Percentiles rank a stretch among this genome's conserved stretches.
Evolutionary conservation across 805 yeast genomes (phyloP).

Genomic region (Isabelozyma pseudorhagii): DNA sequence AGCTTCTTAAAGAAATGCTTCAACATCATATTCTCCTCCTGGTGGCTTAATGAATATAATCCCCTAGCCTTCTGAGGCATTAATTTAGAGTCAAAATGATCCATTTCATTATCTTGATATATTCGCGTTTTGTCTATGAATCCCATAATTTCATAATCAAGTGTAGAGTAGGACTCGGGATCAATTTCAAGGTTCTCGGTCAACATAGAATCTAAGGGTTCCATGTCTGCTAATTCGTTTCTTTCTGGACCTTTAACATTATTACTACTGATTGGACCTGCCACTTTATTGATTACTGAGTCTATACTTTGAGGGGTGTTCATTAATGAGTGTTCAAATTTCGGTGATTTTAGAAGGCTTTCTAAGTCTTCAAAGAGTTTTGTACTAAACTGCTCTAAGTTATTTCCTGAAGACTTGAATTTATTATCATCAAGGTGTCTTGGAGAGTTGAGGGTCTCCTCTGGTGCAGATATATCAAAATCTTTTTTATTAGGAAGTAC

Average conservation of each 20-base stretch:
- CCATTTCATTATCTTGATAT: background rate
- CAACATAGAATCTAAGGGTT: background rate
- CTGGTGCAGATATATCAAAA: background rate
- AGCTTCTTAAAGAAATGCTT: slow-evolving; percentile 55
- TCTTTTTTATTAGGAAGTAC: no score
- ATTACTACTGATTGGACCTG: background rate
- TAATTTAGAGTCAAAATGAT: background rate
- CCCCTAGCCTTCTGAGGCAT: background rate
- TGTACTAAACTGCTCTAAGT: slow-evolving; percentile 18
- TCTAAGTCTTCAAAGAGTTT: slow-evolving; percentile 25
- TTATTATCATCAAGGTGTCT: background rate
- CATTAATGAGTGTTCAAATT: background rate
- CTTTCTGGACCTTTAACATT: background rate
- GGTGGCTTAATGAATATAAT: slow-evolving; percentile 24
- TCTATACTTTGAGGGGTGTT: background rate
- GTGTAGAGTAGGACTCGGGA: background rate
- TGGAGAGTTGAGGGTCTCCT: background rate
- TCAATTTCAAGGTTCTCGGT: background rate
- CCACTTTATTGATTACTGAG: background rate
- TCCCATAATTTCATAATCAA: slow-evolving; percentile 12
- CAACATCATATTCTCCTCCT: slow-evolving; percentile 53
- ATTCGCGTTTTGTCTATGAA: slow-evolving; percentile 13
- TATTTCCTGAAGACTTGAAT: slow-evolving; percentile 8
- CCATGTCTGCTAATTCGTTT: background rate
- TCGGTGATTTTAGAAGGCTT: slow-evolving; percentile 12